Conservation (phyloP, 2,329 filamentous ascomycete species). For the Cyphellophora europaea region DNA sequence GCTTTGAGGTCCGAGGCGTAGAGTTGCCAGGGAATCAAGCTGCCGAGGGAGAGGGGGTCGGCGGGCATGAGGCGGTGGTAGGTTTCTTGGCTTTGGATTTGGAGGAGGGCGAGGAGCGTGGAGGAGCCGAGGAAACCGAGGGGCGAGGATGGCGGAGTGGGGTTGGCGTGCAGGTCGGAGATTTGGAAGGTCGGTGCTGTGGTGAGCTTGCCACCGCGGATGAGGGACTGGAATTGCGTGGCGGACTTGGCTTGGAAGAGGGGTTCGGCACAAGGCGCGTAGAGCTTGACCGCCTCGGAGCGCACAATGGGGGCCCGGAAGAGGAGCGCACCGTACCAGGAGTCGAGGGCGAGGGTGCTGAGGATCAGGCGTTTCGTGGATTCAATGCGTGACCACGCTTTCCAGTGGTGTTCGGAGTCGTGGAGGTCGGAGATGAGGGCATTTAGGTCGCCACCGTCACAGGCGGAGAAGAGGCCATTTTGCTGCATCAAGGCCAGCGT, state of each 20-base stretch:
- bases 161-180: slow-evolving; percentile 20
- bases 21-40: slow-evolving; percentile 33
- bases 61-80: slow-evolving; percentile 32
- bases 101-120: slow-evolving; percentile 27
- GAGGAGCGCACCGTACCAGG: slow-evolving; percentile 39
- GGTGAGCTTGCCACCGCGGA: slow-evolving; percentile 25
- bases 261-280: slow-evolving; percentile 35
- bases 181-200: slow-evolving; percentile 25
- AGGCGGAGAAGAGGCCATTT: slow-evolving; percentile 41
- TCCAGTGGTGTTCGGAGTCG: slow-evolving; percentile 40
- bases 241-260: slow-evolving; percentile 34
- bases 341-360: slow-evolving; percentile 36
- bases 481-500: slow-evolving; percentile 40
- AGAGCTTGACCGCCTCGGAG: slow-evolving; percentile 36
- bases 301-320: slow-evolving; percentile 37
- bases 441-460: slow-evolving; percentile 33
- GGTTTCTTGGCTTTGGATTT: slow-evolving; percentile 32
- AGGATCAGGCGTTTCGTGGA: slow-evolving; percentile 42
- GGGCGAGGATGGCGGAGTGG: slow-evolving; percentile 27
- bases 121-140: slow-evolving; percentile 19
- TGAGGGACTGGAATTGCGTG: slow-evolving; percentile 27
- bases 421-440: slow-evolving; percentile 34
- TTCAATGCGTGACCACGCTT: slow-evolving; percentile 44
- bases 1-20: slow-evolving; percentile 40
- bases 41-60: slow-evolving; percentile 25